These are phyloP conservation scores for Sugiyamaella sp. DNA, from an alignment of 1,139 yeast genomes.

Conservation along the genomic window DNA sequence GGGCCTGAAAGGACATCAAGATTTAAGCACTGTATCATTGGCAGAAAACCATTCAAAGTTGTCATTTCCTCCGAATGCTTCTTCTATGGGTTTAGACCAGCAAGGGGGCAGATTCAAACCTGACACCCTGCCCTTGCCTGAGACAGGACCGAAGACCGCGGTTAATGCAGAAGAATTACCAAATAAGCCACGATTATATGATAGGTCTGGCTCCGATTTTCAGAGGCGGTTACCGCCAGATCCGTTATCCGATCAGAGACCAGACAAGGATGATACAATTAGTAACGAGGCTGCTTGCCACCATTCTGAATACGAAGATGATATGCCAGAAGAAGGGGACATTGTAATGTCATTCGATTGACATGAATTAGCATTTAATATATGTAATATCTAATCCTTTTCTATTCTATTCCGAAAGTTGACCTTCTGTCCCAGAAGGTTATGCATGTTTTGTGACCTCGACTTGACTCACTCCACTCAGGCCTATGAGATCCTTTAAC, in stretches of 20 bases:
- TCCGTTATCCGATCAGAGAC: not conserved
- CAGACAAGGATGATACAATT: not conserved
- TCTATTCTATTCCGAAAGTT: conserved; percentile 18
- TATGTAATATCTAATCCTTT: conserved; percentile 3
- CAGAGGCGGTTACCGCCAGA: not conserved
- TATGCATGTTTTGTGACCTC: conserved; percentile 30
- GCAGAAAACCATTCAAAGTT: not conserved
- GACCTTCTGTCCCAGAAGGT: conserved; percentile 30
- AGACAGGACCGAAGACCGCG: too few relatives aligned
- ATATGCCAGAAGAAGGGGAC: conserved; percentile 21
- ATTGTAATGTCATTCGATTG: conserved; percentile 29
- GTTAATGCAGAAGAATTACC: too few relatives aligned
- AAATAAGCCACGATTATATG: too few relatives aligned
- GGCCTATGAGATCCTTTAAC: conserved; percentile 28
- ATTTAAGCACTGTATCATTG: not conserved
- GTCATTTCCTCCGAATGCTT: not conserved
- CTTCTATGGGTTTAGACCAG: too few relatives aligned
- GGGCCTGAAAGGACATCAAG: not conserved
- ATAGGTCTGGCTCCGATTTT: too few relatives aligned
- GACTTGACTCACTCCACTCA: conserved; percentile 23
- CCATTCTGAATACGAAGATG: conserved; percentile 7
- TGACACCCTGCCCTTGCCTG: too few relatives aligned
- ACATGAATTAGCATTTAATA: not conserved
- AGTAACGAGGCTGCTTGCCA: not conserved
- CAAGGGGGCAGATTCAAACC: too few relatives aligned